A percentile compares a stretch with the other conserved stretches of the same genome.
Conservation (phyloP, 2,329 filamentous ascomycete genomes). For the Chaetoscypha palmicola region DNA sequence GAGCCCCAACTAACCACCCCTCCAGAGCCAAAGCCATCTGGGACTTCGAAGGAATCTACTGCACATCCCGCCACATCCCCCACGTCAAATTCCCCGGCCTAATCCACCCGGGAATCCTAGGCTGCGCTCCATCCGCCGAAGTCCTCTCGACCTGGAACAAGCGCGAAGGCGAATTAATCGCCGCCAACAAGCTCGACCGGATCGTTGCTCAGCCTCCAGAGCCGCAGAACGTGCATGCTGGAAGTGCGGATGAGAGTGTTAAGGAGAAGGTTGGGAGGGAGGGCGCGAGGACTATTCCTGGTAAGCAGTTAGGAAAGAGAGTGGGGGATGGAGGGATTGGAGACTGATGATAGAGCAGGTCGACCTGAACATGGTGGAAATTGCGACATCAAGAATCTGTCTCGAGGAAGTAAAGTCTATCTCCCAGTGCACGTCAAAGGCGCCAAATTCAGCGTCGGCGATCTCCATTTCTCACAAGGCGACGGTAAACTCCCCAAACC, state of each 20-base stretch:
- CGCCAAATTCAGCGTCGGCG: conserved; percentile 85
- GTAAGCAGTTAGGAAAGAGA: conserved; percentile 31
- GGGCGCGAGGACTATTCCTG: conserved; percentile 78
- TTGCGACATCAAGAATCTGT: conserved; percentile 85
- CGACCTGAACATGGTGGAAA: conserved; percentile 58
- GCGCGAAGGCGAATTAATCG: conserved; percentile 74
- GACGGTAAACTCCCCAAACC: conserved; percentile 42
- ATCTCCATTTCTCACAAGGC: conserved; percentile 80
- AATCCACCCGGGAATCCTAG: conserved; percentile 87
- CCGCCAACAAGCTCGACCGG: conserved; percentile 56
- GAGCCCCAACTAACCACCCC: background rate
- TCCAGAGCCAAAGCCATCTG: conserved; percentile 59
- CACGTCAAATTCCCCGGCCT: conserved; percentile 82
- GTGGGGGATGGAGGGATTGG: background rate
- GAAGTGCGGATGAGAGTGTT: conserved; percentile 49
- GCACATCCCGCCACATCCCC: conserved; percentile 78
- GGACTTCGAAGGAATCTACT: conserved; percentile 74
- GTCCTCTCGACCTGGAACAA: conserved; percentile 77
- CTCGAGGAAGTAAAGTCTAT: conserved; percentile 73
- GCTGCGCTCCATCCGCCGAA: conserved; percentile 69
- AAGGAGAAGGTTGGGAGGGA: conserved; percentile 65
- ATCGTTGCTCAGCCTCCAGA: conserved; percentile 74
- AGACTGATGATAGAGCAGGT: conserved; percentile 12
- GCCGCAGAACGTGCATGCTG: conserved; percentile 65
- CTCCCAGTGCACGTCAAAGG: conserved; percentile 80